Percentiles rank a stretch among this genome's conserved stretches.
phyloP scores from a whole-genome alignment of 352 stramenopile species.

The Globisporangium takayamanum region DNA sequence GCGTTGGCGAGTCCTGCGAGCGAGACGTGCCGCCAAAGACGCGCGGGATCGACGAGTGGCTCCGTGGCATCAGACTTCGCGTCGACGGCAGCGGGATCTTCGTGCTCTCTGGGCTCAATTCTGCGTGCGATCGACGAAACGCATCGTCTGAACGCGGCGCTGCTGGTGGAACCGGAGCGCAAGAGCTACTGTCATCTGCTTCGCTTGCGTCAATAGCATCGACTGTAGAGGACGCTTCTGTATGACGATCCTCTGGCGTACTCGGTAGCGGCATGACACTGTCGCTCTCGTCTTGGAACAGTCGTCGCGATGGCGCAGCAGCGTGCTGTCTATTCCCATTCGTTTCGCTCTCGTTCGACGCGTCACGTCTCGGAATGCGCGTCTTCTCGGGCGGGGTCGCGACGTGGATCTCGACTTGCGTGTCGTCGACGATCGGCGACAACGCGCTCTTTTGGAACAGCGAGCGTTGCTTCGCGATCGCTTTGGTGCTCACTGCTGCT shows the following conservation, averaged over 20 bases:
- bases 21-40: neutral
- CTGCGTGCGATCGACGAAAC: slow-evolving; percentile 13
- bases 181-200: neutral
- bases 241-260: no score
- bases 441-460: slow-evolving; percentile 21
- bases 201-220: neutral
- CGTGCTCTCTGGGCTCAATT: slow-evolving; percentile 10
- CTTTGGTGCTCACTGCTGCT: slow-evolving; percentile 6
- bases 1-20: slow-evolving; percentile 10
- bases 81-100: slow-evolving; percentile 12
- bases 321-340: neutral
- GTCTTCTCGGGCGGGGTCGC: slow-evolving; percentile 18
- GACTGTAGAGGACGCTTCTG: neutral
- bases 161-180: slow-evolving; percentile 7
- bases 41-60: neutral
- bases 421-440: slow-evolving; percentile 3
- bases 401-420: slow-evolving; percentile 30
- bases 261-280: neutral
- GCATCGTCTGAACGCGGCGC: slow-evolving; percentile 6
- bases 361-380: slow-evolving; percentile 1
- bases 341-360: neutral
- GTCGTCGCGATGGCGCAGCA: slow-evolving; percentile 1
- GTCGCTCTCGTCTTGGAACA: slow-evolving; percentile 9
- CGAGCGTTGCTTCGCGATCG: slow-evolving; percentile 15
- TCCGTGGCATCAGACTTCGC: slow-evolving; percentile 2